Percentiles rank a stretch among this genome's conserved stretches.
Evolutionary conservation across 1,139 yeast species (phyloP).

Genomic region (Candida sanyaensis): DNA sequence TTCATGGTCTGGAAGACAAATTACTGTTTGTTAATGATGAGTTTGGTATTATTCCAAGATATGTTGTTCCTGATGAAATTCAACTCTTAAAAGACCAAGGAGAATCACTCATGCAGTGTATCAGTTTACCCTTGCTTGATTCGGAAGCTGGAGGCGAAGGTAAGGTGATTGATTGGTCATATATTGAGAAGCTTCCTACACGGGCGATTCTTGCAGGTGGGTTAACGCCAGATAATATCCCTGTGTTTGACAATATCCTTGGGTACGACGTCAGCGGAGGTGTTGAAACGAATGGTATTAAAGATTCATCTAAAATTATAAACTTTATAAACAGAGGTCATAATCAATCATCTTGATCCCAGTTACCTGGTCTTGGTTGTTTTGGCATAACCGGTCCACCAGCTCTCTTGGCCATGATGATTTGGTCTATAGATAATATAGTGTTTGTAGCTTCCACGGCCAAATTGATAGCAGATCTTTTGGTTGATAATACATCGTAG

Average conservation of each 20-base stretch:
- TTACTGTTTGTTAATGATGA: constrained; percentile 44
- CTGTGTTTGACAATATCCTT: constrained; percentile 57
- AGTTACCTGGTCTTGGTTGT: constrained; percentile 88
- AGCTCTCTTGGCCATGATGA: constrained; percentile 92
- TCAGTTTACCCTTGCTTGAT: constrained; percentile 69
- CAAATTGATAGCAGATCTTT: constrained; percentile 83
- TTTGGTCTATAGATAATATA: constrained; percentile 86
- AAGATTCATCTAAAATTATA: constrained; percentile 64
- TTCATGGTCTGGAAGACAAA: constrained; percentile 84
- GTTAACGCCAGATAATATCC: constrained; percentile 71
- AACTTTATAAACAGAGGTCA: constrained; percentile 54
- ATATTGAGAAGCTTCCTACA: constrained; percentile 34
- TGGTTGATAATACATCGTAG: constrained; percentile 77
- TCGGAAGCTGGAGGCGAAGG: constrained; percentile 96
- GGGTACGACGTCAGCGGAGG: constrained; percentile 98
- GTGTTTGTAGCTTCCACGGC: constrained; percentile 97
- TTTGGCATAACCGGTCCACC: constrained; percentile 96
- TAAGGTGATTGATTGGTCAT: constrained; percentile 67
- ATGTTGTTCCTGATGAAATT: constrained; percentile 58
- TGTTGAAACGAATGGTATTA: constrained; percentile 70
- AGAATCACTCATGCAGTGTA: constrained; percentile 21
- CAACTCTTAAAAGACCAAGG: constrained; percentile 24
- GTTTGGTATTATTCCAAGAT: constrained; percentile 73
- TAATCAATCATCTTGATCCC: constrained; percentile 89
- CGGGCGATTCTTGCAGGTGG: constrained; percentile 87